Evolutionary conservation across 164 flowering plant species (phyloP), one percentile per base, ranked within the genome.

Genomic region (Magnolia officinalis): DNA sequence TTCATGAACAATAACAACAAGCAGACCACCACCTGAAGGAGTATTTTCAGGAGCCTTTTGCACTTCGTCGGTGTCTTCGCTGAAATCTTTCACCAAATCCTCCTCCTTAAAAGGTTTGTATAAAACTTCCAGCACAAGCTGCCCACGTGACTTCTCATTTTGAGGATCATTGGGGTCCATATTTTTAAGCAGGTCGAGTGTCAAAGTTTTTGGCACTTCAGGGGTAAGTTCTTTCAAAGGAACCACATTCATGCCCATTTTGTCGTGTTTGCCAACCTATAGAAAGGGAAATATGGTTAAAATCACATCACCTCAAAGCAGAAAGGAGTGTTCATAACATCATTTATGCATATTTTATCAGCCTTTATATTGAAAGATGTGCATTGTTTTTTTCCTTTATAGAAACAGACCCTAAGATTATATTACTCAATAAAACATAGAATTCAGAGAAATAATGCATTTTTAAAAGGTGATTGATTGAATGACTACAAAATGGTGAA

Each of bases 21-120:
- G 93, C 86, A 90, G 50, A 71, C 98, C 98, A n/a, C 98, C 95
- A 72, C 92, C 88, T 72, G 83, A 80, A 65, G 98, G 98, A 51
- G 96, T 90, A 73, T 91, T 92, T 72, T 89, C 95, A 14, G 95
- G 96, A 65, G 96, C 98, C 78, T 90, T 91, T 72, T 85, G 77
- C 8, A 89, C 84, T 1, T 76, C 75, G 66, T 85, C 77, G 73
- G 86, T 23, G 50, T 88, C 91, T 37, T 87, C 90, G 63, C 8
- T 68, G 10, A 72, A 6, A 14, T 83, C 87, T 20, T 81, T 74
- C 10, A 85, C 86, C 0, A 85, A 64, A 14, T 91, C 90, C 31
- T 85, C 90, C 8, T 84, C 96, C 79, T 85, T 88, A 63, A 90
- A 93, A 59, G 98, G 96, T 74, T 89, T 91, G 82, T 93, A 91